Conservation (phyloP, 345 rosid species). For the Camelina hispida region DNA sequence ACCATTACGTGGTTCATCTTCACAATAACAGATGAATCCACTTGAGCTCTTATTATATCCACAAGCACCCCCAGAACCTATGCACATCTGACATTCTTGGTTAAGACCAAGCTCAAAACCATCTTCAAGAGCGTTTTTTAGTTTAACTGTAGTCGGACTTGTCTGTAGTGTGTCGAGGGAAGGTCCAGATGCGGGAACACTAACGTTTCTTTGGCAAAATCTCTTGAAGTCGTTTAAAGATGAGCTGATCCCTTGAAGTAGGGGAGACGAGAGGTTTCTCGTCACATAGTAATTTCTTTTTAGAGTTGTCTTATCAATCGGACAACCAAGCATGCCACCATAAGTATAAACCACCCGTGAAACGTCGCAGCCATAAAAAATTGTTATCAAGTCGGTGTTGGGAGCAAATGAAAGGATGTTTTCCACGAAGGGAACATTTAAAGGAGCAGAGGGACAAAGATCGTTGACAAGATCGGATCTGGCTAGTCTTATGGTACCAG, state of each 20-base stretch:
- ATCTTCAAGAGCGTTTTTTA: slow-evolving; percentile 14
- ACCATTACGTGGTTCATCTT: neutral
- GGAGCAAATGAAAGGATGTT: neutral
- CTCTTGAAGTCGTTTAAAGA: neutral
- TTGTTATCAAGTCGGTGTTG: neutral
- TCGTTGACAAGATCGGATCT: slow-evolving; percentile 37
- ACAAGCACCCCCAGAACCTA: slow-evolving; percentile 41
- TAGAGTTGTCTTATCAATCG: neutral
- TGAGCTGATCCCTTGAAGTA: rapidly evolving
- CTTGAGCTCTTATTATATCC: slow-evolving; percentile 25
- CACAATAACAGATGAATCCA: slow-evolving; percentile 40
- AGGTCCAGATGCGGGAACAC: slow-evolving; percentile 1
- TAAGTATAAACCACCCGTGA: neutral
- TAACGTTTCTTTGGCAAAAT: slow-evolving; percentile 25
- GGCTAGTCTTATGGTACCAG: slow-evolving; percentile 22
- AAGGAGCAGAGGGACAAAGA: slow-evolving; percentile 29
- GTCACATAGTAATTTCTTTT: slow-evolving; percentile 20
- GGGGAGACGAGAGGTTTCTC: neutral
- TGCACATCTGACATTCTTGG: slow-evolving; percentile 29
- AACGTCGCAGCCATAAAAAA: slow-evolving; percentile 41
- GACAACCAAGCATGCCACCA: neutral
- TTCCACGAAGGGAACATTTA: slow-evolving; percentile 8
- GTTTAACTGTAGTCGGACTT: rapidly evolving
- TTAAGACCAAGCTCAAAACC: slow-evolving; percentile 47
- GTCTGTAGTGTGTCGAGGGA: rapidly evolving